Percentiles rank a stretch among this genome's conserved stretches.
Evolutionary conservation across 176 grass and related monocot species (phyloP).

Genomic region (Thalia dealbata): DNA sequence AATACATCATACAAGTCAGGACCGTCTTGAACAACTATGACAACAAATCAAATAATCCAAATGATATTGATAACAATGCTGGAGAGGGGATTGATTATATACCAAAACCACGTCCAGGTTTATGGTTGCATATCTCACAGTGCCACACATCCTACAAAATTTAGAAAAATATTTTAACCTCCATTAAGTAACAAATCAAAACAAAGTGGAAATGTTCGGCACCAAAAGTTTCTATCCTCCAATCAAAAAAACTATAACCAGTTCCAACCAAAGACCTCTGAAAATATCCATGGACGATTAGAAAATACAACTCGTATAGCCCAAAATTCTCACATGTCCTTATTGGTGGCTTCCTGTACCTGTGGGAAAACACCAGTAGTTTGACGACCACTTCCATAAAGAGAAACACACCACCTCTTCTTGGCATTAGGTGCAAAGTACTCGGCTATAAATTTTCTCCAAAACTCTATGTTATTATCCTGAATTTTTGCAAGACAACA

Average conservation of each 20-base stretch:
- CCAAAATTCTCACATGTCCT: background rate
- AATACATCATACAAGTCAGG: background rate
- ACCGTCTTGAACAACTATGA: background rate
- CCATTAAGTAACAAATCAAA: background rate
- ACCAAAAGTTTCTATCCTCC: background rate
- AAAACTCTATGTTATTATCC: conserved; percentile 99
- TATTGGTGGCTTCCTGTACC: conserved; percentile 23
- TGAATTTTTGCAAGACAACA: conserved; percentile 12
- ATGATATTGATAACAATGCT: conserved; percentile 5
- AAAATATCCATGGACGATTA: background rate
- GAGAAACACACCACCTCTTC: conserved; percentile 98
- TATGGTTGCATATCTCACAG: conserved; percentile 91
- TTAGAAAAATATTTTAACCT: background rate
- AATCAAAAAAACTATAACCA: background rate
- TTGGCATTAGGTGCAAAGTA: conserved; percentile 92
- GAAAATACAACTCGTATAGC: background rate
- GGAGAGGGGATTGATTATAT: conserved; percentile 15
- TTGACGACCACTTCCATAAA: conserved; percentile 88
- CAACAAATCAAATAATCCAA: background rate
- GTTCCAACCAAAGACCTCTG: background rate
- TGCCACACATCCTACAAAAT: conserved; percentile 88
- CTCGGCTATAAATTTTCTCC: conserved; percentile 91
- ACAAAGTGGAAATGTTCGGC: background rate
- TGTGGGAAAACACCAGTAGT: conserved; percentile 98
- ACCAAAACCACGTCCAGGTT: conserved; percentile 93